A percentile compares a stretch with the other conserved stretches of the same genome.
Evolutionary conservation across 352 stramenopile species (phyloP).

Genomic region (Globisporangium ultimum): DNA sequence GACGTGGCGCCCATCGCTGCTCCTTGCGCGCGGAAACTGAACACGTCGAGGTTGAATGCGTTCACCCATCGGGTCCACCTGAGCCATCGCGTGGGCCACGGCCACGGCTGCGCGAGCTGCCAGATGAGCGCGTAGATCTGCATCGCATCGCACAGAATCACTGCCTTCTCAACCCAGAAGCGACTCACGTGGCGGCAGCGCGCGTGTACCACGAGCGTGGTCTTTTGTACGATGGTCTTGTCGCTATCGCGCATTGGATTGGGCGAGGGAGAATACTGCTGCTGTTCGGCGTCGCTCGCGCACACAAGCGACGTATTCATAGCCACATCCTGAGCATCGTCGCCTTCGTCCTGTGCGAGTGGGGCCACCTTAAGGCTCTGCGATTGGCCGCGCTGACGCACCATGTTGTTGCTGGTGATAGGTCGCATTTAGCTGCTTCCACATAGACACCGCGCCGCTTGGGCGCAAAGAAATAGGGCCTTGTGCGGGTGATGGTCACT

Average conservation of each 20-base stretch:
- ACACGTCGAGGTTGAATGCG: conserved; percentile 43
- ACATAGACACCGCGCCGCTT: too few species aligned
- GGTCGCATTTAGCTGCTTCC: too few species aligned
- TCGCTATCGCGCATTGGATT: background rate
- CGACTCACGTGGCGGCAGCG: conserved; percentile 29
- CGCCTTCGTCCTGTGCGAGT: too few species aligned
- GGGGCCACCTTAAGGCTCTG: too few species aligned
- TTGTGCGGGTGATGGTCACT: too few species aligned
- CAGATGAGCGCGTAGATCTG: conserved; percentile 72
- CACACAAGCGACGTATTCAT: too few species aligned
- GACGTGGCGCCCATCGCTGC: conserved; percentile 58
- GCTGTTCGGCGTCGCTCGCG: too few species aligned
- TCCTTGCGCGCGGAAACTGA: conserved; percentile 47
- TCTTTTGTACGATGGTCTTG: background rate
- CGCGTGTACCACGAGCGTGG: background rate
- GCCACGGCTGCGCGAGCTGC: conserved; percentile 78
- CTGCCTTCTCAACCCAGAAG: conserved; percentile 61
- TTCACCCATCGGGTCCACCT: conserved; percentile 45
- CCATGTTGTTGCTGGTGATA: too few species aligned
- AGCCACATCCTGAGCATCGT: too few species aligned
- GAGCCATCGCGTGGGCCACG: conserved; percentile 62
- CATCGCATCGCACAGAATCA: conserved; percentile 36
- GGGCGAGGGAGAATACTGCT: too few species aligned
- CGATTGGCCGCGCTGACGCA: too few species aligned
- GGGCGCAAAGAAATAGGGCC: too few species aligned